A percentile compares a stretch with the other conserved stretches of the same genome.
phyloP scores from a whole-genome alignment of 1,284 basidiomycete genomes.

The Ustilago cynodontis region DNA sequence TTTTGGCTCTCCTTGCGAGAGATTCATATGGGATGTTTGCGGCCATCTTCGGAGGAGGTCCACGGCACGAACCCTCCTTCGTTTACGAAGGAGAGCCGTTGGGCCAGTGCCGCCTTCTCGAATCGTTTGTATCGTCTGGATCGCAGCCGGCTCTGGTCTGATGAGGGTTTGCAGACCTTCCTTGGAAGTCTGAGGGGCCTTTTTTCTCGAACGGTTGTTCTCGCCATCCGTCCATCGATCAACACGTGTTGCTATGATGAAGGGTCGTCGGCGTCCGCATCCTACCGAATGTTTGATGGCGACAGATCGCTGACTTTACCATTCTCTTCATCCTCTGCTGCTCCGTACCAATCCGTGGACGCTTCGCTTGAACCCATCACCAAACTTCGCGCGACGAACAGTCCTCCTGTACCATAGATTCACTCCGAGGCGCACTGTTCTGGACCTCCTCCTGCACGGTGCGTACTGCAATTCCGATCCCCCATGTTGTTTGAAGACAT shows the following conservation, averaged over 20 bases:
- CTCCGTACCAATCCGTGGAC: not conserved
- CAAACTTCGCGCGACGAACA: constrained; percentile 34
- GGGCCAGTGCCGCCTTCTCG: constrained; percentile 62
- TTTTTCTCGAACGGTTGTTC: not conserved
- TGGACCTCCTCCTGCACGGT: constrained; percentile 54
- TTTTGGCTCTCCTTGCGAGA: constrained; percentile 68
- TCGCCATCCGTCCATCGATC: constrained; percentile 14
- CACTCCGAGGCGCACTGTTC: constrained; percentile 54
- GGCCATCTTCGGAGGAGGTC: constrained; percentile 66
- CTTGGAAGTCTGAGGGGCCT: constrained; percentile 70
- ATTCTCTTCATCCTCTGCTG: constrained; percentile 9
- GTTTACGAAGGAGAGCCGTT: constrained; percentile 60
- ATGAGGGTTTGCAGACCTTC: constrained; percentile 70
- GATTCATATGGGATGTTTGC: constrained; percentile 56
- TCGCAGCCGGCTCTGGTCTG: constrained; percentile 69
- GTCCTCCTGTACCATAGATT: constrained; percentile 50
- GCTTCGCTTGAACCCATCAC: constrained; percentile 11
- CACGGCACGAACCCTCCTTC: constrained; percentile 68
- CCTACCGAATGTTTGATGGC: too few relatives aligned
- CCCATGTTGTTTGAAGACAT: constrained; percentile 27
- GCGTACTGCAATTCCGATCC: constrained; percentile 46
- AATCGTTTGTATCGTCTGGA: constrained; percentile 68
- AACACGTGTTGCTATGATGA: constrained; percentile 4
- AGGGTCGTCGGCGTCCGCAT: not conserved
- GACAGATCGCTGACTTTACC: constrained; percentile 25